A percentile compares a stretch with the other conserved stretches of the same genome.
Conservation (phyloP, 2,329 filamentous ascomycete species). For the Boeremia lycopersici region DNA sequence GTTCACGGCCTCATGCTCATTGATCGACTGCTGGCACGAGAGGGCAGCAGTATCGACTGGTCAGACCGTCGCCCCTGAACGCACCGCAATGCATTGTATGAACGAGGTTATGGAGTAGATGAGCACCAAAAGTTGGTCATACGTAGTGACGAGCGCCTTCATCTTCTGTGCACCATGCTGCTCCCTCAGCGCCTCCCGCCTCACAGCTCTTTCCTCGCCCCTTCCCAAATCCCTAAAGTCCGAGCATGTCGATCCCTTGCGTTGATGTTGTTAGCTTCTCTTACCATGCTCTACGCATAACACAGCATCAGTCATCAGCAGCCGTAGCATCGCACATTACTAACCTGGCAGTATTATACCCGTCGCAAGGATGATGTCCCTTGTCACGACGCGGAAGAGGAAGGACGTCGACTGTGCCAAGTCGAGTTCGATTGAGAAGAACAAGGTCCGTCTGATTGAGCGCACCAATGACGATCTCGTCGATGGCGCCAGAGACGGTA, state of each 20-base stretch:
- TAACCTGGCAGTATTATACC: slow-evolving; percentile 4
- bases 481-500: slow-evolving; percentile 3
- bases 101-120: background rate
- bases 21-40: background rate
- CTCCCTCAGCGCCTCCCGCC: background rate
- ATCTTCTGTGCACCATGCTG: background rate
- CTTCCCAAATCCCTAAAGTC: background rate
- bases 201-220: background rate
- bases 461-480: slow-evolving; percentile 18
- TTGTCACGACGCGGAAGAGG: slow-evolving; percentile 39
- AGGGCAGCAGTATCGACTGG: too few relatives aligned
- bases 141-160: background rate
- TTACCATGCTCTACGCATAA: slow-evolving; percentile 2
- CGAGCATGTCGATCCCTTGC: background rate
- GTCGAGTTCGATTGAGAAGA: slow-evolving; percentile 32
- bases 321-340: slow-evolving; percentile 10
- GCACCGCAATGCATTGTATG: background rate
- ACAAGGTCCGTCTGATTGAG: slow-evolving; percentile 44
- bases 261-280: background rate
- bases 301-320: slow-evolving; percentile 3
- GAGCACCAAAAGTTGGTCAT: background rate
- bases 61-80: background rate
- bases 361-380: slow-evolving; percentile 36
- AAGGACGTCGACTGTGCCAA: slow-evolving; percentile 34
- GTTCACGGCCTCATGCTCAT: background rate